Percentiles rank a stretch among this genome's conserved stretches.
These are phyloP conservation scores for Gentiana dahurica DNA, from an alignment of 257 asterid species.

Conservation along the genomic window DNA sequence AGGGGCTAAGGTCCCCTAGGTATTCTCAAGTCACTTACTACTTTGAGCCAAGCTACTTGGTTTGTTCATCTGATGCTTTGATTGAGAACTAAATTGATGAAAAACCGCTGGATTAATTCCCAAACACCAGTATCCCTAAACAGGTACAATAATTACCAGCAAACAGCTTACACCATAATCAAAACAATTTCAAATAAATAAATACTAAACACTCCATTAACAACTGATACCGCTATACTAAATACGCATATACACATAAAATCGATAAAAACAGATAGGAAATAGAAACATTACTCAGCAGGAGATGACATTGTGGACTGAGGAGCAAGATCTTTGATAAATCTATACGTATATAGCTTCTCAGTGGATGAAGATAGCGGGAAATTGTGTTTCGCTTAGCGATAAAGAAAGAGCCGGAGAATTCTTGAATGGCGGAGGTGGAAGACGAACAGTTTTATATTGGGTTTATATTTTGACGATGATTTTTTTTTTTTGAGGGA, in stretches of 20 bases:
- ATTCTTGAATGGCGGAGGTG: too few species aligned
- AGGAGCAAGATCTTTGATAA: conserved; percentile 6
- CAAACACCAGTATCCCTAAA: too few species aligned
- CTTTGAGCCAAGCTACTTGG: too few species aligned
- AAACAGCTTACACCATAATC: neutral
- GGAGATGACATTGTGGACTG: conserved; percentile 76
- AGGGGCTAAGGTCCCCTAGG: too few species aligned
- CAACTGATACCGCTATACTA: neutral
- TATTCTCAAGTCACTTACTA: too few species aligned
- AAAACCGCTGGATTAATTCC: too few species aligned
- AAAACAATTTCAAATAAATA: neutral
- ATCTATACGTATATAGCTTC: neutral
- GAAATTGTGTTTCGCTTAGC: neutral
- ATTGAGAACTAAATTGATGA: too few species aligned
- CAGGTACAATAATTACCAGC: too few species aligned
- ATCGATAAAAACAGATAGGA: neutral
- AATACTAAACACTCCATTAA: neutral
- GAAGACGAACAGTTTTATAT: too few species aligned
- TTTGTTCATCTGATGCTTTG: too few species aligned
- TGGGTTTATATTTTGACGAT: too few species aligned
- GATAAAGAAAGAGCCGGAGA: neutral
- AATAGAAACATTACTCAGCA: conserved; percentile 49
- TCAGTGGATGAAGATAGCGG: neutral
- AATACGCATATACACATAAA: neutral
- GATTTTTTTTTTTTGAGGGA: too few species aligned